Percentiles rank a stretch among this genome's conserved stretches.
These are phyloP conservation scores for Amaranthus hypochondriacus DNA, from an alignment of 148 eudicot genomes.

Conservation along the genomic window DNA sequence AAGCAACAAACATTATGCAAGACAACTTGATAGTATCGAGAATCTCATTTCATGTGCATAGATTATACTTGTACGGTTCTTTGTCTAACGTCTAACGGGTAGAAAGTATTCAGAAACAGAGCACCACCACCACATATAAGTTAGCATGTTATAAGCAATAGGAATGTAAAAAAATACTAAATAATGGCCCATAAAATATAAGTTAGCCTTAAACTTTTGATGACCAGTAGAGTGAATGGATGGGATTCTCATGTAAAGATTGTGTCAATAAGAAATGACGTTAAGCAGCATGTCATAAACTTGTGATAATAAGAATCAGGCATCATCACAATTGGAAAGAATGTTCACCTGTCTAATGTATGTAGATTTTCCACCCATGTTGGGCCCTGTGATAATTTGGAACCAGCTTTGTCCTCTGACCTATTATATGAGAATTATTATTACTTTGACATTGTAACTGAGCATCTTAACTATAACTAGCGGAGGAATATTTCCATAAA, in stretches of 20 bases:
- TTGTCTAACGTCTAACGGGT: not conserved
- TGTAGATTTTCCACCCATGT: constrained; percentile 99
- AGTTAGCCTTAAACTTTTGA: too few species aligned
- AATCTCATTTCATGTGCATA: not conserved
- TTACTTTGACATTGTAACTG: constrained; percentile 11
- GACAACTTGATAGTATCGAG: not conserved
- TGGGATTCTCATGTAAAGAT: not conserved
- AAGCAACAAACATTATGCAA: not conserved
- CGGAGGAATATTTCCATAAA: not conserved
- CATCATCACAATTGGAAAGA: not conserved
- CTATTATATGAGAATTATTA: constrained; percentile 33
- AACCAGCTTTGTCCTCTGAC: constrained; percentile 89
- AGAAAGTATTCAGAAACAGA: not conserved
- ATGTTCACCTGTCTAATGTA: constrained; percentile 79
- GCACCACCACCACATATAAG: not conserved
- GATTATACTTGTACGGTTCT: not conserved
- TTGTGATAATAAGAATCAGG: not conserved
- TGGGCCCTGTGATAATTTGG: constrained; percentile 97
- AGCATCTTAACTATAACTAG: not conserved
- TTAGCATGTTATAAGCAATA: not conserved
- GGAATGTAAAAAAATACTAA: not conserved
- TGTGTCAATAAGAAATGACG: not conserved
- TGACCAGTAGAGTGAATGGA: not conserved
- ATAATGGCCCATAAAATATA: too few species aligned
- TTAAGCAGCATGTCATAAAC: not conserved